A percentile compares a stretch with the other conserved stretches of the same genome.
phyloP scores from a whole-genome alignment of 202 grass and related monocot species.

The Bolboschoenoplectus hybrid region DNA sequence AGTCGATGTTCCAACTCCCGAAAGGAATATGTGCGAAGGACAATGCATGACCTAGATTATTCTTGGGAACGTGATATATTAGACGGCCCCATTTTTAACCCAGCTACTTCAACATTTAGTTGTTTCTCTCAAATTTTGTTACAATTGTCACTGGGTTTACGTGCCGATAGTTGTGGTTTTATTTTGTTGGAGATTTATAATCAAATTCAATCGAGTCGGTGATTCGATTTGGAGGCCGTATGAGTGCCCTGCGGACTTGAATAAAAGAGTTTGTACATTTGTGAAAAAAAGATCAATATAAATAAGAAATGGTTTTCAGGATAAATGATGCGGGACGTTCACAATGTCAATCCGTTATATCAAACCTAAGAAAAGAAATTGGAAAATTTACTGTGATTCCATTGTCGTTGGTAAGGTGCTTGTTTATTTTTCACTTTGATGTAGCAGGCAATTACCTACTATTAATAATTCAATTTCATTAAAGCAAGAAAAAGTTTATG shows the following conservation, averaged over 20 bases:
- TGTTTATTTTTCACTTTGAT: background rate
- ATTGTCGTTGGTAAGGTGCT: background rate
- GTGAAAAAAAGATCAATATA: background rate
- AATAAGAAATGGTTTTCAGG: background rate
- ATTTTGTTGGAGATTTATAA: background rate
- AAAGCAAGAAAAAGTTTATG: background rate
- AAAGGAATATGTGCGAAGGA: slow-evolving; percentile 2
- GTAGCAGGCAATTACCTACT: too few relatives aligned
- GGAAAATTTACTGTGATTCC: background rate
- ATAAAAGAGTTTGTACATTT: background rate
- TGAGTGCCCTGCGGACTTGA: background rate
- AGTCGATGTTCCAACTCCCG: background rate
- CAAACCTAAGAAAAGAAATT: background rate
- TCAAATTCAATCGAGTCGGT: background rate
- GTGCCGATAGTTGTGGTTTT: background rate
- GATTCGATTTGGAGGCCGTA: background rate
- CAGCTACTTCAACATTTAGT: background rate
- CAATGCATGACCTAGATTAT: background rate
- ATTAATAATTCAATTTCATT: background rate
- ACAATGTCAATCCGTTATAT: background rate
- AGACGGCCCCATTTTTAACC: background rate
- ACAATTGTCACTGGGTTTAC: background rate
- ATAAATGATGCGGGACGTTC: background rate
- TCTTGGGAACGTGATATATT: background rate
- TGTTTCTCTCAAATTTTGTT: background rate